These are phyloP conservation scores for Rhizopus arrhizus DNA, from an alignment of 371 early-diverging fungal species.

Conservation along the genomic window DNA sequence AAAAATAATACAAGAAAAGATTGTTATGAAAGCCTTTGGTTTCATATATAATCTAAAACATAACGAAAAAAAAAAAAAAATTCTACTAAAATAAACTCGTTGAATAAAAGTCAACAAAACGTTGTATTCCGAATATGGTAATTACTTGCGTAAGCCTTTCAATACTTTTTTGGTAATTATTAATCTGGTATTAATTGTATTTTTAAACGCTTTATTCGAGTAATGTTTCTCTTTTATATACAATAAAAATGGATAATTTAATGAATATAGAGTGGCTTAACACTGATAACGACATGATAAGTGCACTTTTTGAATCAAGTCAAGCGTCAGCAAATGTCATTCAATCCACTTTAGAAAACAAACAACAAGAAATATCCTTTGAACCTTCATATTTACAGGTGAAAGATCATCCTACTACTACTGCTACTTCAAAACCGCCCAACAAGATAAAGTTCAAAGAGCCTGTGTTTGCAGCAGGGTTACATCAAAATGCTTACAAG, in stretches of 20 bases:
- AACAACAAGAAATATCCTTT: neutral
- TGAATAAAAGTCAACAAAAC: too few relatives aligned
- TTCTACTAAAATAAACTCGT: too few relatives aligned
- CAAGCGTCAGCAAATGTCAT: neutral
- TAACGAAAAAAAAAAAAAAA: too few relatives aligned
- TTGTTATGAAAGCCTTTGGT: too few relatives aligned
- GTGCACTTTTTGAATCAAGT: neutral
- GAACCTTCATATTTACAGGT: neutral
- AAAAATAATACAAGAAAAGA: too few relatives aligned
- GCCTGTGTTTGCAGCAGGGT: conserved; percentile 28
- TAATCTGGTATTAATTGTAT: too few relatives aligned
- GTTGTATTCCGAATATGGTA: too few relatives aligned
- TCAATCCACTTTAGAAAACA: neutral
- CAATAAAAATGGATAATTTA: neutral
- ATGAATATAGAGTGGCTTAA: conserved; percentile 2
- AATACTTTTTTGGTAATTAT: too few relatives aligned
- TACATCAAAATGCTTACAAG: conserved; percentile 18
- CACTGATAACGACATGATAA: neutral
- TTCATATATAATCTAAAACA: too few relatives aligned
- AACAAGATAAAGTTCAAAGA: conserved; percentile 21
- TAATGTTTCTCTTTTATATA: neutral
- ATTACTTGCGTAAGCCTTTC: too few relatives aligned
- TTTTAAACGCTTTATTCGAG: too few relatives aligned
- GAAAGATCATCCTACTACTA: neutral
- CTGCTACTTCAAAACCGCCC: neutral